phyloP scores from a whole-genome alignment of 192 early-diverging fungal species.

The Cetraspora pellucida region DNA sequence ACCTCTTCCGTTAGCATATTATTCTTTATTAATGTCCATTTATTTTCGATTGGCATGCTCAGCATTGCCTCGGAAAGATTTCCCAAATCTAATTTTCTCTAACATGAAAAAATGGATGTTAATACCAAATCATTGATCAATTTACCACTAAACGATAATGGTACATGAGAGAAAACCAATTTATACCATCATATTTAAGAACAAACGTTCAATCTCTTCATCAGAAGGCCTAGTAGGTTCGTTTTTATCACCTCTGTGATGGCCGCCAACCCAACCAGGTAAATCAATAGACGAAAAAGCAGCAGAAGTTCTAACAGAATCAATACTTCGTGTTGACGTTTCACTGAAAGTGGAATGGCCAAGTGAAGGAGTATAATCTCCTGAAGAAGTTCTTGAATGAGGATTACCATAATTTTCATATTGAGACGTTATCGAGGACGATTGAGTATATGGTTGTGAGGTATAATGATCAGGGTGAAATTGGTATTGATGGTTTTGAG shows the following conservation, averaged over 20 bases:
- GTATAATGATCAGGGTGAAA: neutral
- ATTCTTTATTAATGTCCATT: slow-evolving; percentile 61
- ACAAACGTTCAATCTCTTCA: slow-evolving; percentile 57
- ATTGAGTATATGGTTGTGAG: neutral
- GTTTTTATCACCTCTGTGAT: neutral
- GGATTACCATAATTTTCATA: too few species aligned
- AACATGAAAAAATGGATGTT: too few species aligned
- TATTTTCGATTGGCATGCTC: slow-evolving; percentile 45
- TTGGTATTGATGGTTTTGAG: neutral
- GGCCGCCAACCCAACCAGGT: neutral
- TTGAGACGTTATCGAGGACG: too few species aligned
- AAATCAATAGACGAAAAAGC: slow-evolving; percentile 15
- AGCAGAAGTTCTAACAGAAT: neutral
- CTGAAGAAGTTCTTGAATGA: neutral
- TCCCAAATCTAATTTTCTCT: too few species aligned
- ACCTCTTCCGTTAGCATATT: slow-evolving; percentile 48
- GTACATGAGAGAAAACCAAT: too few species aligned
- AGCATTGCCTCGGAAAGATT: too few species aligned
- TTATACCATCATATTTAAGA: slow-evolving; percentile 34
- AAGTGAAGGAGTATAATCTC: neutral
- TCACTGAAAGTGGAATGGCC: neutral
- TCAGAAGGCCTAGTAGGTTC: slow-evolving; percentile 38
- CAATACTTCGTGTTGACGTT: neutral
- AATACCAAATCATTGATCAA: too few species aligned
- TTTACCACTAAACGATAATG: too few species aligned